phyloP scores from a whole-genome alignment of 495 filamentous ascomycete genomes.

The Aspergillus coremiiformis region DNA sequence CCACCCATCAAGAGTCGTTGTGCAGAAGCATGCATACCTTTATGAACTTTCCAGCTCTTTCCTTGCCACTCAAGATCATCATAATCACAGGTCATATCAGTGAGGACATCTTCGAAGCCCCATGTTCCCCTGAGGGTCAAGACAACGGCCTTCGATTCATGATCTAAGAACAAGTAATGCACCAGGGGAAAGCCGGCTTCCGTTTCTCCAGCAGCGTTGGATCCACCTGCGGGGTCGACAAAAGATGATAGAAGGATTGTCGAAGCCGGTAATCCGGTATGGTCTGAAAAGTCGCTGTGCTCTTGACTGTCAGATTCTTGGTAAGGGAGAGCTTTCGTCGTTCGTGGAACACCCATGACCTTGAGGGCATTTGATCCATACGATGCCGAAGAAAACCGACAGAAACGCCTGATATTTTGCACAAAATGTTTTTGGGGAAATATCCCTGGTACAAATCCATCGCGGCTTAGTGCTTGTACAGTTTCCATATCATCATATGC shows the following conservation, averaged over 20 bases:
- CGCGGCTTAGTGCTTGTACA: conserved; percentile 47
- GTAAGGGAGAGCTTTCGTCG: conserved; percentile 31
- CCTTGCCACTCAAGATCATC: conserved; percentile 64
- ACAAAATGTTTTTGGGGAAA: conserved; percentile 63
- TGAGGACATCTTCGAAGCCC: conserved; percentile 73
- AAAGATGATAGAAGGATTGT: conserved; percentile 71
- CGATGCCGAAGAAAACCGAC: conserved; percentile 69
- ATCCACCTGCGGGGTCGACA: conserved; percentile 66
- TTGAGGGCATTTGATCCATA: conserved; percentile 67
- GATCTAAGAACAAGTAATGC: conserved; percentile 71
- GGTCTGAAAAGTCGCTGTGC: conserved; percentile 62
- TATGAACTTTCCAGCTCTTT: conserved; percentile 65
- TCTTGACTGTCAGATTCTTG: conserved; percentile 49
- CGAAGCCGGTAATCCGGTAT: conserved; percentile 58
- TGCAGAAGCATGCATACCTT: conserved; percentile 76
- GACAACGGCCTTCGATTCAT: conserved; percentile 70
- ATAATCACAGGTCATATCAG: conserved; percentile 77
- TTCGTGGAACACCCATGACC: conserved; percentile 57
- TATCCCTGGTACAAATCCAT: conserved; percentile 52
- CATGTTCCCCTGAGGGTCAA: conserved; percentile 70
- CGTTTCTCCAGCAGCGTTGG: conserved; percentile 62
- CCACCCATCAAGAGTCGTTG: conserved; percentile 60
- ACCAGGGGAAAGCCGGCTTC: conserved; percentile 70
- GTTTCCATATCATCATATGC: conserved; percentile 50
- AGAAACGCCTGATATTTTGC: conserved; percentile 65